phyloP scores from a whole-genome alignment of 768 basidiomycete species.

The Leccinum variicolor region DNA sequence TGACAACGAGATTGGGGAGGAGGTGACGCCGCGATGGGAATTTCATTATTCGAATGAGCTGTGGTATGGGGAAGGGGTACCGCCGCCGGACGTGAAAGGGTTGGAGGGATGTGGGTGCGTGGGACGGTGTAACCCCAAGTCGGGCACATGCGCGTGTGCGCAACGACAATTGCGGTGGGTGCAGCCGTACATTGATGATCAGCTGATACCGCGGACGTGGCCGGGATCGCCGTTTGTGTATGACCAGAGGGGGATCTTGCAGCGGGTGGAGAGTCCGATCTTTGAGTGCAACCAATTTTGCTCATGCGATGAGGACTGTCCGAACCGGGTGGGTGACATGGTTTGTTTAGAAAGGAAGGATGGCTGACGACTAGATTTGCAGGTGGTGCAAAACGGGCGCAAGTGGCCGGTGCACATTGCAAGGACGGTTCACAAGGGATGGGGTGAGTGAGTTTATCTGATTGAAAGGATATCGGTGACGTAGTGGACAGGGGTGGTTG shows the following conservation, averaged over 20 bases:
- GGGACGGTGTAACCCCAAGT: constrained; percentile 72
- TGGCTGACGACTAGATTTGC: neutral
- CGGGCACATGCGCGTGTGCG: constrained; percentile 70
- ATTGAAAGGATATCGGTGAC: neutral
- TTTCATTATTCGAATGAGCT: constrained; percentile 85
- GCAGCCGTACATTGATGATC: constrained; percentile 15
- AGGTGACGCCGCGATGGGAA: constrained; percentile 77
- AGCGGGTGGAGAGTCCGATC: constrained; percentile 53
- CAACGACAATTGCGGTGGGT: constrained; percentile 47
- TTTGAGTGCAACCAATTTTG: constrained; percentile 88
- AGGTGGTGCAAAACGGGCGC: constrained; percentile 86
- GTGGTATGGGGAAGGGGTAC: constrained; percentile 69
- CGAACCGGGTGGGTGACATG: constrained; percentile 57
- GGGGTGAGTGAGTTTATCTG: constrained; percentile 50
- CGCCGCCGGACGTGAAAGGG: constrained; percentile 54
- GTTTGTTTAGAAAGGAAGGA: neutral
- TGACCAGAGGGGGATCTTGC: constrained; percentile 56
- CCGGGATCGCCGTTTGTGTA: constrained; percentile 63
- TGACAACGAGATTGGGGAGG: constrained; percentile 63
- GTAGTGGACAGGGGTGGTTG: constrained; percentile 59
- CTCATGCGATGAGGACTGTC: constrained; percentile 75
- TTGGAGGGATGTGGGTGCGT: constrained; percentile 71
- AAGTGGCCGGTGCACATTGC: constrained; percentile 58
- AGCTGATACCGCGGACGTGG: constrained; percentile 29
- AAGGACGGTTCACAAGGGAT: constrained; percentile 77